Evolutionary conservation across 2,329 filamentous ascomycete species (phyloP).

Genomic region (Fusarium metavorans): DNA sequence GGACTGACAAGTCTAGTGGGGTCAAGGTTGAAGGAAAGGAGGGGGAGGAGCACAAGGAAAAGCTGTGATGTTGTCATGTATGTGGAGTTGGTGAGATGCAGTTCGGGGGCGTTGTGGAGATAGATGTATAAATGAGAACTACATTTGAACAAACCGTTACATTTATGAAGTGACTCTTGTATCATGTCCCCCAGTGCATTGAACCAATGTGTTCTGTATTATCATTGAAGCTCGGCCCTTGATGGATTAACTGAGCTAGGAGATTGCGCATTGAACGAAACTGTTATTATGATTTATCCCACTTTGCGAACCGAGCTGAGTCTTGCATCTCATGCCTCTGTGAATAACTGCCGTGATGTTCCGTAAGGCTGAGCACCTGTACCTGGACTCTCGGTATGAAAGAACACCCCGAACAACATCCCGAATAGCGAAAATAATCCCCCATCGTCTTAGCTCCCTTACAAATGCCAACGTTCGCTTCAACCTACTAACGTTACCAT

Average conservation of each 20-base stretch:
- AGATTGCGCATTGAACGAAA: no score
- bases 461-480: not conserved
- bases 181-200: not conserved
- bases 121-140: not conserved
- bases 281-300: no score
- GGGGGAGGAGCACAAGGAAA: not conserved
- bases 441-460: not conserved
- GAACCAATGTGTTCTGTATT: no score
- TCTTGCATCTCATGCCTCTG: not conserved
- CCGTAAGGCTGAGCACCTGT: not conserved
- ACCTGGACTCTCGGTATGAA: not conserved
- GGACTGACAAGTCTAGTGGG: not conserved
- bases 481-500: not conserved
- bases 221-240: no score
- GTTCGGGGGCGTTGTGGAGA: not conserved
- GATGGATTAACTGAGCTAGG: no score
- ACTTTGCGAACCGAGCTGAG: not conserved
- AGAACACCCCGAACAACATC: not conserved
- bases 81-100: not conserved
- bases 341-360: not conserved
- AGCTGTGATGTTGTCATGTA: conserved; percentile 8
- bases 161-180: not conserved
- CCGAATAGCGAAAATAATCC: no score
- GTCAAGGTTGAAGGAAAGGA: not conserved
- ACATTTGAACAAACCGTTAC: not conserved